Evolutionary conservation across 768 basidiomycete species (phyloP).

Genomic region (Pleurotus eryngii): DNA sequence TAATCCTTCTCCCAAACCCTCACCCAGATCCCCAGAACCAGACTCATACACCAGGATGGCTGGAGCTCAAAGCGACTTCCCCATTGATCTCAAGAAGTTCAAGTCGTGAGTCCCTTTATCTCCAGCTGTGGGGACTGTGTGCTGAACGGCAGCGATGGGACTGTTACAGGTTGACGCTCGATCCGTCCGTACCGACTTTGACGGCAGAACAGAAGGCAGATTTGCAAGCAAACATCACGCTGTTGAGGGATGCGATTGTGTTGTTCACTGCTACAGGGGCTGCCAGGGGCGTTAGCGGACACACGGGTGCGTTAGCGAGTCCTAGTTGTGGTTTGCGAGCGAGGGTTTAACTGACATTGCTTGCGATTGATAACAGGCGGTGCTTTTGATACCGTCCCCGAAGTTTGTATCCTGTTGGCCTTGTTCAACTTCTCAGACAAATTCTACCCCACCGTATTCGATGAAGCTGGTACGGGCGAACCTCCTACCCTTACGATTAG

Average conservation of each 20-base stretch:
- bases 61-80: conserved; percentile 48
- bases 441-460: conserved; percentile 69
- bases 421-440: conserved; percentile 65
- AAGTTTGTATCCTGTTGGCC: conserved; percentile 75
- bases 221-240: conserved; percentile 68
- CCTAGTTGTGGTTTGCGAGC: background rate
- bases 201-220: conserved; percentile 56
- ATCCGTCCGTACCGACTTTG: conserved; percentile 63
- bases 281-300: conserved; percentile 83
- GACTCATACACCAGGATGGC: conserved; percentile 28
- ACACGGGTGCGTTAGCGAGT: conserved; percentile 52
- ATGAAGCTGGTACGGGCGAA: conserved; percentile 65
- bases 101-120: conserved; percentile 50
- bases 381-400: conserved; percentile 77
- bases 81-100: conserved; percentile 74
- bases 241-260: conserved; percentile 82
- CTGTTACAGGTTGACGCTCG: conserved; percentile 58
- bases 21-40: conserved; percentile 13
- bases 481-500: background rate
- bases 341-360: background rate
- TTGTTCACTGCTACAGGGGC: conserved; percentile 84
- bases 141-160: background rate
- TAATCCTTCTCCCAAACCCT: conserved; percentile 9
- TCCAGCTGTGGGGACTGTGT: background rate
- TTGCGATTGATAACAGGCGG: conserved; percentile 37